Conservation (phyloP, 345 rosid genomes). For the Noccaea caerulescens region DNA sequence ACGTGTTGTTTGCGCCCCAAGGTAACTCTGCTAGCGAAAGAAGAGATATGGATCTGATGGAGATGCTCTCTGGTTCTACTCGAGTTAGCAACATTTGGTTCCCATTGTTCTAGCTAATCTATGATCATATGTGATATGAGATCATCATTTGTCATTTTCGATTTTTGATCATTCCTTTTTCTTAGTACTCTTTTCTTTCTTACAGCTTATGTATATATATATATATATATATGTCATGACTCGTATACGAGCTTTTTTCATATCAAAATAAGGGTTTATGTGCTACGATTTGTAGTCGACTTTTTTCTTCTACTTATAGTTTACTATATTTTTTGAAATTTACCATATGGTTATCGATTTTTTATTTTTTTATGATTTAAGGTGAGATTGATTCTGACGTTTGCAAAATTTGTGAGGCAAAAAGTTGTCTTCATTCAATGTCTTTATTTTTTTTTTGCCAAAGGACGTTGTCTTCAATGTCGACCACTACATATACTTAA, state of each 20-base stretch:
- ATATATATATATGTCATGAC: background rate
- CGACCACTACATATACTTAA: background rate
- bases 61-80: conserved; percentile 71
- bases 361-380: background rate
- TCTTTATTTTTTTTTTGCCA: too few species aligned
- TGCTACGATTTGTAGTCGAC: background rate
- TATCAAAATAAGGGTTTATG: conserved; percentile 16
- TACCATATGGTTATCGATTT: background rate
- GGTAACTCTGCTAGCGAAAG: conserved; percentile 37
- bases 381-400: conserved; percentile 19
- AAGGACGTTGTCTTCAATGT: background rate
- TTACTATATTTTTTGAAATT: background rate
- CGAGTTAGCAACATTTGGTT: conserved; percentile 40
- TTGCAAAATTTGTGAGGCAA: conserved; percentile 4
- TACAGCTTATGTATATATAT: background rate
- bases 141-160: background rate
- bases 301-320: conserved; percentile 9
- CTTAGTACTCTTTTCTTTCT: conserved; percentile 10
- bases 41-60: conserved; percentile 91
- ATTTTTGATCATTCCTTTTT: conserved; percentile 7
- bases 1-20: conserved; percentile 37
- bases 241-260: conserved; percentile 1
- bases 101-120: conserved; percentile 23
- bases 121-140: conserved; percentile 29
- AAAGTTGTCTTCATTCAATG: background rate